Conservation (phyloP, 179 eudicot species). For the Camellia oleifera region DNA sequence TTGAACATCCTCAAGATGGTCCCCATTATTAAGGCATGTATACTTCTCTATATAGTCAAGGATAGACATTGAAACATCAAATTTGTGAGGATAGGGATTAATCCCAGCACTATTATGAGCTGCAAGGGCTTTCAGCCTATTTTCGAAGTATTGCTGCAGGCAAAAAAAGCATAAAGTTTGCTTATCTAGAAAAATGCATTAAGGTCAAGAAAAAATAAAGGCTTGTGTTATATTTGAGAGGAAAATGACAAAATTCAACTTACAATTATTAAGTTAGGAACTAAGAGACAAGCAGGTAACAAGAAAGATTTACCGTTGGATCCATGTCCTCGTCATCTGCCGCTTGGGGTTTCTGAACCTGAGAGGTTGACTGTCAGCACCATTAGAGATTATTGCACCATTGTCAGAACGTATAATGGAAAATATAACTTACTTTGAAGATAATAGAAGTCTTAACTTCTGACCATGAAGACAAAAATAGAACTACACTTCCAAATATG, state of each 20-base stretch:
- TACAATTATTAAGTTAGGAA: background rate
- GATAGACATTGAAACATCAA: constrained; percentile 49
- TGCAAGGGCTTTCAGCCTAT: constrained; percentile 66
- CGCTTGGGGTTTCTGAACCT: constrained; percentile 49
- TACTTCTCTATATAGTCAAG: constrained; percentile 60
- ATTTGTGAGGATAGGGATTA: constrained; percentile 94
- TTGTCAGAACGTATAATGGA: background rate
- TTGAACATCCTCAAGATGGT: constrained; percentile 66
- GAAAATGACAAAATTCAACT: background rate
- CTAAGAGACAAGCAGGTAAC: too few species aligned
- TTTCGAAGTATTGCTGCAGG: constrained; percentile 89
- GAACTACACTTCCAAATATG: background rate
- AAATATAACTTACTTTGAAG: background rate
- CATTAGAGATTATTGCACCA: constrained; percentile 25
- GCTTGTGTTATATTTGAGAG: background rate
- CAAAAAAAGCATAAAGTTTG: background rate
- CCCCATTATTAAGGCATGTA: constrained; percentile 55
- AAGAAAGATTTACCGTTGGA: constrained; percentile 57
- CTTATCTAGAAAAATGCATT: background rate
- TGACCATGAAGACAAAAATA: background rate
- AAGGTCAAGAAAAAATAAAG: background rate
- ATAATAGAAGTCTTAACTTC: background rate
- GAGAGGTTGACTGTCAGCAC: constrained; percentile 42
- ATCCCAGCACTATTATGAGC: constrained; percentile 65
- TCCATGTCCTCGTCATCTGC: constrained; percentile 95